These are phyloP conservation scores for Zygosaccharomyces bailii DNA, from an alignment of 805 yeast species.

Conservation along the genomic window DNA sequence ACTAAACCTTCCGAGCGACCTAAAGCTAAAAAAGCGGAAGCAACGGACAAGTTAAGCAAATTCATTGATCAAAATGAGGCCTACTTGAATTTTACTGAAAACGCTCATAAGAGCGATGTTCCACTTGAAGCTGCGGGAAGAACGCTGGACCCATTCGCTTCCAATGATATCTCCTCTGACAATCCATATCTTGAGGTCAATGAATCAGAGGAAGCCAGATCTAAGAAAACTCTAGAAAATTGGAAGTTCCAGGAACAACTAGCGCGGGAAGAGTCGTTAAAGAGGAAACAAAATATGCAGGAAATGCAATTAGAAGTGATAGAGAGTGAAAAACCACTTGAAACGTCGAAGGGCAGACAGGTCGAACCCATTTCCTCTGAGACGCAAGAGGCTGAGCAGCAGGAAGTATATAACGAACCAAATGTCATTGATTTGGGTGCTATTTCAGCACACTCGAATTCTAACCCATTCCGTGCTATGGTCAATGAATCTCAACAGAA, in stretches of 20 bases:
- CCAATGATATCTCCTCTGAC: conserved; percentile 3
- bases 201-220: conserved; percentile 3
- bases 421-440: neutral
- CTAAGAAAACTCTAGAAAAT: conserved; percentile 10
- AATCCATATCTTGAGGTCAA: conserved; percentile 16
- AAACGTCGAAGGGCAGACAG: conserved; percentile 9
- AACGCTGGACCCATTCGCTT: conserved; percentile 10
- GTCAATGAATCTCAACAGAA: conserved; percentile 20
- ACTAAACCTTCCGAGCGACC: neutral
- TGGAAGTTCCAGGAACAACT: conserved; percentile 16
- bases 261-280: conserved; percentile 18
- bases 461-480: conserved; percentile 31
- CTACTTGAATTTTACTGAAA: conserved; percentile 30
- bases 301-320: conserved; percentile 7
- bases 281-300: conserved; percentile 4
- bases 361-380: conserved; percentile 10
- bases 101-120: conserved; percentile 16
- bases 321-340: conserved; percentile 5
- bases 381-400: conserved; percentile 3
- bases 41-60: conserved; percentile 23
- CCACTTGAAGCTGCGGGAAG: conserved; percentile 2
- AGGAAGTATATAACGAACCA: conserved; percentile 10
- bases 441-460: conserved; percentile 8
- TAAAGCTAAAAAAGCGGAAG: conserved; percentile 11
- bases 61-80: conserved; percentile 29